These are phyloP conservation scores for Leishmania mexicana DNA, from an alignment of 208 protist species.

Conservation along the genomic window DNA sequence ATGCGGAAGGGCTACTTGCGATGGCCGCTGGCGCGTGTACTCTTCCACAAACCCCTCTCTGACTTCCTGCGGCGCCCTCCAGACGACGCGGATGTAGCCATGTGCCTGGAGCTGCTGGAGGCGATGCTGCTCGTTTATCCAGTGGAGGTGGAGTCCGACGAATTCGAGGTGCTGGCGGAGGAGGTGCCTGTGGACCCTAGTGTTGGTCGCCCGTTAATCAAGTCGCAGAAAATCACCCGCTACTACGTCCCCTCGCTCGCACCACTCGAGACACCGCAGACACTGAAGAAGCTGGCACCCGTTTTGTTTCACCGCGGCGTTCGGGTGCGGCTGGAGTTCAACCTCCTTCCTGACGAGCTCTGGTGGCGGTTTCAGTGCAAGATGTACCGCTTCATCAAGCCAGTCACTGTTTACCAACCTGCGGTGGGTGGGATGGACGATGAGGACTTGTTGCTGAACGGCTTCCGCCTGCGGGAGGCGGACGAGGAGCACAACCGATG, in stretches of 20 bases:
- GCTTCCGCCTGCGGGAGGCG: conserved; percentile 69
- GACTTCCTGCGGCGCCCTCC: conserved; percentile 60
- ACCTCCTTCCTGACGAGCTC: conserved; percentile 85
- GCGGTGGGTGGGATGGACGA: conserved; percentile 30
- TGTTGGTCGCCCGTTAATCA: conserved; percentile 36
- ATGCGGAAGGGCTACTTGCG: conserved; percentile 80
- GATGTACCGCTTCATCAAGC: conserved; percentile 60
- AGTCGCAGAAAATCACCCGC: conserved; percentile 45
- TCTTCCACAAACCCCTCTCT: conserved; percentile 63
- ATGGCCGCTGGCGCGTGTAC: conserved; percentile 72
- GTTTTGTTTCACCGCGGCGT: conserved; percentile 82
- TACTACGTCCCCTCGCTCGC: conserved; percentile 88
- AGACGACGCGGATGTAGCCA: conserved; percentile 75
- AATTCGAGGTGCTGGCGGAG: conserved; percentile 61
- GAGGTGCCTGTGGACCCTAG: conserved; percentile 66
- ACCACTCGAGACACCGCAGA: conserved; percentile 49
- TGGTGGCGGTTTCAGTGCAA: conserved; percentile 85
- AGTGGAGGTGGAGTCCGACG: conserved; percentile 69
- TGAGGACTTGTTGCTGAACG: conserved; percentile 58
- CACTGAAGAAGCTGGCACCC: conserved; percentile 65
- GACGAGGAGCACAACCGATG: conserved; percentile 89
- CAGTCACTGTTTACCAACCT: conserved; percentile 71
- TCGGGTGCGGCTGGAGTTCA: conserved; percentile 80
- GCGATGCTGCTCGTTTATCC: conserved; percentile 77
- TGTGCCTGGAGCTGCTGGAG: conserved; percentile 82